Conservation (phyloP, 345 rosid genomes). For the Dovyalis caffra region DNA sequence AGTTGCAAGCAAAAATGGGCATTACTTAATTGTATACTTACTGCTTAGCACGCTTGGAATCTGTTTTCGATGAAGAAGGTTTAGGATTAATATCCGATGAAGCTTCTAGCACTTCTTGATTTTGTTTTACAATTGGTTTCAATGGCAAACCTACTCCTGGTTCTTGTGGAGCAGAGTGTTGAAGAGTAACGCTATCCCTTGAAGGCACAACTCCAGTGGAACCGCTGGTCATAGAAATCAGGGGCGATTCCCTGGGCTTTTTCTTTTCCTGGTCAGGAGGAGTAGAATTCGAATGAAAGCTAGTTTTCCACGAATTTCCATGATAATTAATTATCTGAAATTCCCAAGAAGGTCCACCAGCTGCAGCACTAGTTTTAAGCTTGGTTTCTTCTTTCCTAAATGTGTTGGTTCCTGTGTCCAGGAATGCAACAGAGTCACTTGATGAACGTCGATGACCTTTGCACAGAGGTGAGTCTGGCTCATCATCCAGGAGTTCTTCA, state of each 20-base stretch:
- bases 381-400: neutral
- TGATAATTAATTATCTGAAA: neutral
- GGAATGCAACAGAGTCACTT: slow-evolving; percentile 55
- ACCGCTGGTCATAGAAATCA: neutral
- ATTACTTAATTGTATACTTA: slow-evolving; percentile 16
- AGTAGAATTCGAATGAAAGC: neutral
- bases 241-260: neutral
- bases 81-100: slow-evolving; percentile 18
- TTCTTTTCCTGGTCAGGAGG: neutral
- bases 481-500: slow-evolving; percentile 53
- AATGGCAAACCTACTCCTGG: neutral
- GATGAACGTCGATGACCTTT: slow-evolving; percentile 61
- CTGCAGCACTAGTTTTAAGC: neutral
- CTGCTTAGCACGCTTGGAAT: slow-evolving; percentile 71
- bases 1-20: neutral
- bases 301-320: neutral
- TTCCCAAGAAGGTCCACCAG: neutral
- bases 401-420: slow-evolving; percentile 18
- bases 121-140: neutral
- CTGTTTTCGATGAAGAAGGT: slow-evolving; percentile 54
- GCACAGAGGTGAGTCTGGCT: slow-evolving; percentile 43
- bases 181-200: slow-evolving; percentile 6
- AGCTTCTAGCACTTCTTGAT: slow-evolving; percentile 22
- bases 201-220: neutral
- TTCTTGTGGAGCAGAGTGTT: slow-evolving; percentile 23